phyloP scores from a whole-genome alignment of 2,329 filamentous ascomycete genomes.

The Chrysoporthe deuterocubensis region DNA sequence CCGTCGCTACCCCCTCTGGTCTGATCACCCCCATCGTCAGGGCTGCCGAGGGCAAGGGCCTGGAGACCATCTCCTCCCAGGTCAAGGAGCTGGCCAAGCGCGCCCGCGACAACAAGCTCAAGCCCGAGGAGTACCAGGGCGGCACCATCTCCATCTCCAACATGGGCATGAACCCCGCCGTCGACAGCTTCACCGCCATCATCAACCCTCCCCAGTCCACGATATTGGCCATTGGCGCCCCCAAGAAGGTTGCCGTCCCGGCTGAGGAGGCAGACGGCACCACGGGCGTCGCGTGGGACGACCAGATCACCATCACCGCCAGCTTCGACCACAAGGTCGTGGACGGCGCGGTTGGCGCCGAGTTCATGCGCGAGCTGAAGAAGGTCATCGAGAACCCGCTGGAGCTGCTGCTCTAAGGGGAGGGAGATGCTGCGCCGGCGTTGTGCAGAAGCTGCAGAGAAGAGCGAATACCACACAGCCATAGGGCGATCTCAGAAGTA shows the following conservation, averaged over 20 bases:
- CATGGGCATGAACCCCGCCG: slow-evolving; percentile 98
- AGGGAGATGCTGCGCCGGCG: slow-evolving; percentile 41
- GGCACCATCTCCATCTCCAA: slow-evolving; percentile 99
- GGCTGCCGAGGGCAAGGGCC: slow-evolving; percentile 82
- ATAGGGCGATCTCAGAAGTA: slow-evolving; percentile 13
- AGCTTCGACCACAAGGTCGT: slow-evolving; percentile 99
- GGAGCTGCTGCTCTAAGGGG: slow-evolving; percentile 80
- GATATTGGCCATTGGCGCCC: slow-evolving; percentile 93
- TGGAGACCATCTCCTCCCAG: slow-evolving; percentile 82
- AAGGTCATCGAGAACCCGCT: slow-evolving; percentile 97
- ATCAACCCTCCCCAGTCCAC: slow-evolving; percentile 98
- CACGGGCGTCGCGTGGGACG: slow-evolving; percentile 81
- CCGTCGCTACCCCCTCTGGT: slow-evolving; percentile 88
- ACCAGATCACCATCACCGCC: slow-evolving; percentile 92
- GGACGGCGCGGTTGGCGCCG: slow-evolving; percentile 92
- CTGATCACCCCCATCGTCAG: slow-evolving; percentile 98
- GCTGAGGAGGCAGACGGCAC: slow-evolving; percentile 83
- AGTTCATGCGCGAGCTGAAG: slow-evolving; percentile 98
- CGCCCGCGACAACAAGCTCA: slow-evolving; percentile 95
- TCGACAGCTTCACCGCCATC: slow-evolving; percentile 96
- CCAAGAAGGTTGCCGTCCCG: slow-evolving; percentile 91
- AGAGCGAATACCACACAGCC: slow-evolving; percentile 36
- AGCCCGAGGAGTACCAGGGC: slow-evolving; percentile 99
- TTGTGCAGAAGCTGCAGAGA: slow-evolving; percentile 35
- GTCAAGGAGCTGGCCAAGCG: slow-evolving; percentile 98